A percentile compares a stretch with the other conserved stretches of the same genome.
Conservation (phyloP, 2,329 filamentous ascomycete species). For the Emmonsia crescens region DNA sequence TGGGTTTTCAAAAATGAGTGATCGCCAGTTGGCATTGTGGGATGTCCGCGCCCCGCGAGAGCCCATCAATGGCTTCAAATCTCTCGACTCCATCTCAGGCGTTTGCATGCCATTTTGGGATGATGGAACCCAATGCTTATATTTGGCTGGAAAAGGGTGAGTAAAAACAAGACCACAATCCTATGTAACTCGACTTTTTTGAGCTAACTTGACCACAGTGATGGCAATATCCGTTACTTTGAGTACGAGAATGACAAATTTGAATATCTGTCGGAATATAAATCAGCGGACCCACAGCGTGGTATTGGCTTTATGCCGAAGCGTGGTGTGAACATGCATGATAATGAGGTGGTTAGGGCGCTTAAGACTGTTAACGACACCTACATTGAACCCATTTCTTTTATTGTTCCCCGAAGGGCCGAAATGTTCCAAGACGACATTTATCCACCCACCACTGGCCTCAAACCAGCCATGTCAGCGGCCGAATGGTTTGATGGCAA, state of each 20-base stretch:
- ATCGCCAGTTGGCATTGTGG: conserved; percentile 91
- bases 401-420: conserved; percentile 86
- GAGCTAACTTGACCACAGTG: conserved; percentile 40
- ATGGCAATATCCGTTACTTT: conserved; percentile 98
- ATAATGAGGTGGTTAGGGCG: conserved; percentile 89
- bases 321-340: conserved; percentile 89
- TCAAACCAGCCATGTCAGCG: conserved; percentile 68
- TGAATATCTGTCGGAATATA: conserved; percentile 93
- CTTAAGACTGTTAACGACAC: conserved; percentile 95
- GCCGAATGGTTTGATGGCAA: conserved; percentile 82
- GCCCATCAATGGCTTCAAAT: conserved; percentile 81
- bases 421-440: conserved; percentile 97
- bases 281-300: conserved; percentile 88
- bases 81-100: conserved; percentile 89
- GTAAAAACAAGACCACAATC: conserved; percentile 30
- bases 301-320: conserved; percentile 91
- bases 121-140: conserved; percentile 87
- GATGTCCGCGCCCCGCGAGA: conserved; percentile 69
- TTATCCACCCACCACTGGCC: conserved; percentile 73
- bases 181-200: background rate
- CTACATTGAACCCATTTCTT: conserved; percentile 94
- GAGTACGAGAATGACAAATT: conserved; percentile 99
- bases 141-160: conserved; percentile 93
- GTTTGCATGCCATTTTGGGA: conserved; percentile 99
- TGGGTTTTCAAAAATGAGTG: conserved; percentile 96